A percentile compares a stretch with the other conserved stretches of the same genome.
Conservation (phyloP, 805 yeast species). For the Monosporozyma aerobia region DNA sequence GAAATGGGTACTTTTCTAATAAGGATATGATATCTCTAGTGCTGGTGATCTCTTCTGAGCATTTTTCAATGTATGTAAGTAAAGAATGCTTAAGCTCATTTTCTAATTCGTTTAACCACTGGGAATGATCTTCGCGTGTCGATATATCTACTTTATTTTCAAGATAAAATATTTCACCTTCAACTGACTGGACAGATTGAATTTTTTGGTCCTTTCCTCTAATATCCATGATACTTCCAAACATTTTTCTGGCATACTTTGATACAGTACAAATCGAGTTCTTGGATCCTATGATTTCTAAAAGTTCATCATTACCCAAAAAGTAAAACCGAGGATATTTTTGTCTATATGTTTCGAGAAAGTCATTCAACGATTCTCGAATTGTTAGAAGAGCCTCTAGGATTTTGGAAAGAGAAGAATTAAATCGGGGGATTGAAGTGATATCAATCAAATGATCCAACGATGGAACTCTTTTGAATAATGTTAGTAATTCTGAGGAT, state of each 20-base stretch:
- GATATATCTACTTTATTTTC: constrained; percentile 35
- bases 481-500: constrained; percentile 49
- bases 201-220: constrained; percentile 32
- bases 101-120: constrained; percentile 59
- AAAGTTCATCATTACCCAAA: constrained; percentile 80
- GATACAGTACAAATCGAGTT: constrained; percentile 39
- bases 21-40: constrained; percentile 8
- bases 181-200: constrained; percentile 46
- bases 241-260: constrained; percentile 61
- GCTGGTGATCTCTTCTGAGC: constrained; percentile 11
- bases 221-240: constrained; percentile 49
- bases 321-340: constrained; percentile 76
- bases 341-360: constrained; percentile 70
- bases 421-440: constrained; percentile 40
- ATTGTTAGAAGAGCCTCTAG: constrained; percentile 50
- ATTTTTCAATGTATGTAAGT: constrained; percentile 25
- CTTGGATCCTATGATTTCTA: constrained; percentile 70
- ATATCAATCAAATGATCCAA: constrained; percentile 48
- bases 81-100: constrained; percentile 34
- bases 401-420: constrained; percentile 38
- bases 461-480: constrained; percentile 42
- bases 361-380: constrained; percentile 61
- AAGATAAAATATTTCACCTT: constrained; percentile 50
- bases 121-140: constrained; percentile 24
- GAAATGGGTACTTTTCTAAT: constrained; percentile 42